These are phyloP conservation scores for Massariosphaeria phaeospora DNA, from an alignment of 495 filamentous ascomycete species.

Conservation along the genomic window DNA sequence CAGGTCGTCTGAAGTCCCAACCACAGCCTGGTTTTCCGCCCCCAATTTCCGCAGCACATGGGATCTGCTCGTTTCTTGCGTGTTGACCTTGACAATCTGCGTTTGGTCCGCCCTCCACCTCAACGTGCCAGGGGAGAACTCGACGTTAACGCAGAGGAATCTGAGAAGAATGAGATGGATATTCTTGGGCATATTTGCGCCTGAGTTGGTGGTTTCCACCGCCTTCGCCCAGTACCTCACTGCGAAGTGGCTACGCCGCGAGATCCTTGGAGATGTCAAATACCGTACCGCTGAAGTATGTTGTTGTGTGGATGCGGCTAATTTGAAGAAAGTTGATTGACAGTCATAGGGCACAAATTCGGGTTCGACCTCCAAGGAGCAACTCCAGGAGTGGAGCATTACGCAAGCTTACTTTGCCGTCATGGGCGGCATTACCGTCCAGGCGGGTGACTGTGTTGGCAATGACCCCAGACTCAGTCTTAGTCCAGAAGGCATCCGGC, in stretches of 20 bases:
- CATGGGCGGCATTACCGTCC: slow-evolving; percentile 15
- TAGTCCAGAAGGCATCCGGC: slow-evolving; percentile 16
- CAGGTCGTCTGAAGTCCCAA: neutral
- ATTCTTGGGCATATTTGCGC: slow-evolving; percentile 19
- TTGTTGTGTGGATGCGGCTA: neutral
- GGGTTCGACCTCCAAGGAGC: neutral
- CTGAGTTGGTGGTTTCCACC: slow-evolving; percentile 18
- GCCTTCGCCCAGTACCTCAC: slow-evolving; percentile 19
- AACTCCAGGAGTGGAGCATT: slow-evolving; percentile 14
- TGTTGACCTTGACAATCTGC: slow-evolving; percentile 15
- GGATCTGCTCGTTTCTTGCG: slow-evolving; percentile 10
- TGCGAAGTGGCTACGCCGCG: slow-evolving; percentile 15
- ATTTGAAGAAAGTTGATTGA: neutral
- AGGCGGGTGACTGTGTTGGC: slow-evolving; percentile 13
- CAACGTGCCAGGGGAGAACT: slow-evolving; percentile 12
- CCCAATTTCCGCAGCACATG: slow-evolving; percentile 18
- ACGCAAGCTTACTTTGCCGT: slow-evolving; percentile 18
- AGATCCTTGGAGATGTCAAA: slow-evolving; percentile 8
- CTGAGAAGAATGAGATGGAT: slow-evolving; percentile 16
- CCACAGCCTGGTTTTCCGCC: slow-evolving; percentile 3
- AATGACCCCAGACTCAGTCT: slow-evolving; percentile 6
- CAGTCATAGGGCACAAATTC: neutral
- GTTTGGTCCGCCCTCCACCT: slow-evolving; percentile 18
- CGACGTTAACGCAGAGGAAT: slow-evolving; percentile 10
- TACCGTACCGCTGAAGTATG: slow-evolving; percentile 12